Percentiles rank a stretch among this genome's conserved stretches.
These are phyloP conservation scores for Suillus variegatus DNA, from an alignment of 768 basidiomycete genomes.

Conservation along the genomic window DNA sequence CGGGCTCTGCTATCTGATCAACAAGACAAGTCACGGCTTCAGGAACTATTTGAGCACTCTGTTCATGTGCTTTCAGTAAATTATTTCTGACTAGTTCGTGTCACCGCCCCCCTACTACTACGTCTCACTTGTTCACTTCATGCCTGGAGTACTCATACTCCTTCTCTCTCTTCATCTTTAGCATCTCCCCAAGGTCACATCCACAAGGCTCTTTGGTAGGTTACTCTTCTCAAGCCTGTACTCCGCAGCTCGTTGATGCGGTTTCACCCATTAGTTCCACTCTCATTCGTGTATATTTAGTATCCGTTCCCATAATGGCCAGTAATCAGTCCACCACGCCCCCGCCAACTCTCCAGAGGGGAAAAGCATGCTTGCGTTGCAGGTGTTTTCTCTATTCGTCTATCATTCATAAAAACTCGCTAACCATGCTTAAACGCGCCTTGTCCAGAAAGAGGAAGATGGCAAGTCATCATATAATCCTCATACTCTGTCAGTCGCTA, in stretches of 20 bases:
- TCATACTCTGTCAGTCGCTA: conserved; percentile 14
- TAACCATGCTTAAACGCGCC: conserved; percentile 16
- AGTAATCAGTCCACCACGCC: conserved; percentile 30
- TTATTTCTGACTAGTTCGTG: conserved; percentile 25
- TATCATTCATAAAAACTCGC: conserved; percentile 1
- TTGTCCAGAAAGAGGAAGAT: conserved; percentile 65
- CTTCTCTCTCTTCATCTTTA: conserved; percentile 19
- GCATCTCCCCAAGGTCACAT: conserved; percentile 10
- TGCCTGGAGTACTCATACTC: conserved; percentile 31
- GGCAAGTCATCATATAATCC: conserved; percentile 37
- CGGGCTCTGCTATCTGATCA: conserved; percentile 15
- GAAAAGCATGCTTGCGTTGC: conserved; percentile 74
- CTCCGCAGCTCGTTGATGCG: conserved; percentile 12
- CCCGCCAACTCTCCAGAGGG: conserved; percentile 55
- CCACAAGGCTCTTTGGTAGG: conserved; percentile 10
- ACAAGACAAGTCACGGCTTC: conserved; percentile 24
- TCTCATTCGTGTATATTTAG: conserved; percentile 37
- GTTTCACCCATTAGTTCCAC: conserved; percentile 18
- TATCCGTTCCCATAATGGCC: conserved; percentile 36
- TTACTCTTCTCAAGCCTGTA: conserved; percentile 4
- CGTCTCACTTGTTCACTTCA: conserved; percentile 15
- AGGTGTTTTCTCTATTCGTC: conserved; percentile 42
- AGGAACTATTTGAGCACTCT: conserved; percentile 32
- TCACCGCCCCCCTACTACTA: not conserved
- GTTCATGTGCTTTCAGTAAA: conserved; percentile 30